Evolutionary conservation across 2,329 filamentous ascomycete species (phyloP).

Genomic region (Cryphonectria japonica): DNA sequence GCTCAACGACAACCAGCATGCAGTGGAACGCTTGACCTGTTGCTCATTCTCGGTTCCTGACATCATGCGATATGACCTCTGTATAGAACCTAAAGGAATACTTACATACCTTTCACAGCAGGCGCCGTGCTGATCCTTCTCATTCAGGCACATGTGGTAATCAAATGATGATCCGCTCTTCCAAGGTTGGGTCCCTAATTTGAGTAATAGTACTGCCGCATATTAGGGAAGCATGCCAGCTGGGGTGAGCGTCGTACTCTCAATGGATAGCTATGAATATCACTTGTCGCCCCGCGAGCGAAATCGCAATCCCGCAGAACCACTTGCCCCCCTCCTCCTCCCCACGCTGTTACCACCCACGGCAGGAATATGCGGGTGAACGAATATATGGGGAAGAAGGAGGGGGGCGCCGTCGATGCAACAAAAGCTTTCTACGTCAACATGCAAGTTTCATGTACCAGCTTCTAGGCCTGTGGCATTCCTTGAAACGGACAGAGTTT

Average conservation of each 20-base stretch:
- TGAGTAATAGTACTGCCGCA: neutral
- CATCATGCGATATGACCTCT: neutral
- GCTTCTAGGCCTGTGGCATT: neutral
- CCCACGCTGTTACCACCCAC: neutral
- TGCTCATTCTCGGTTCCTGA: neutral
- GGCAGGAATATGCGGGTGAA: neutral
- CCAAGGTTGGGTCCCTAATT: too few relatives aligned
- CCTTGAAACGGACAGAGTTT: neutral
- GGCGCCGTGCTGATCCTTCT: neutral
- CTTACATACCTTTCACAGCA: neutral
- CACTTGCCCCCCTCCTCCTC: neutral
- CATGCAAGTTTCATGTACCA: neutral
- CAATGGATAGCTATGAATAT: neutral
- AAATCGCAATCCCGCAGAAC: neutral
- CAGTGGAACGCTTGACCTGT: constrained; percentile 6
- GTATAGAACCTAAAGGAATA: neutral
- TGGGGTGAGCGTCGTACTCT: neutral
- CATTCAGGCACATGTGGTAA: neutral
- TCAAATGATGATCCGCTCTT: neutral
- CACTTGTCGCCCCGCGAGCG: neutral
- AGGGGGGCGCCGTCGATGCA: neutral
- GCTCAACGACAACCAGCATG: neutral
- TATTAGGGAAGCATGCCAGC: neutral
- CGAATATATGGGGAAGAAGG: neutral
- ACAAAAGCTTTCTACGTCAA: neutral